Conservation (phyloP, 208 protist genomes). For the Blechomonas ayalai region DNA sequence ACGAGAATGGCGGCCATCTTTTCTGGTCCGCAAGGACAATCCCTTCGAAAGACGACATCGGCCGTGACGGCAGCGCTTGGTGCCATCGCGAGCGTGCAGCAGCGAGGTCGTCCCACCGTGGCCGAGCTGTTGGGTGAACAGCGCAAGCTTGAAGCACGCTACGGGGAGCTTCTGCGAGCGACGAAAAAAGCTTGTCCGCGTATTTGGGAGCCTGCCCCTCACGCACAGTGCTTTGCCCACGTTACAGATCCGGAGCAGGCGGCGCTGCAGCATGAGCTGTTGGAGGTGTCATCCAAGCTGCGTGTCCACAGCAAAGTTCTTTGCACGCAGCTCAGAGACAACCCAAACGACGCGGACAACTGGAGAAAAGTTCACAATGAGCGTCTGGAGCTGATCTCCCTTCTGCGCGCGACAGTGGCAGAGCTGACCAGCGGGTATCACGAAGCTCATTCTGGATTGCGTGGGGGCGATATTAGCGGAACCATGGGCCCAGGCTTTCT, state of each 20-base stretch:
- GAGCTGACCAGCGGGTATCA: conserved; percentile 79
- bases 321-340: conserved; percentile 85
- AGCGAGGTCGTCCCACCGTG: conserved; percentile 61
- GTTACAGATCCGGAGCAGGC: conserved; percentile 24
- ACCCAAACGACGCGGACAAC: conserved; percentile 89
- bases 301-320: conserved; percentile 76
- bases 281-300: conserved; percentile 45
- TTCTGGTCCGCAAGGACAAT: conserved; percentile 1
- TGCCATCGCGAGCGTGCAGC: conserved; percentile 13
- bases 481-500: too few relatives aligned
- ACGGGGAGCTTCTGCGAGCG: conserved; percentile 68
- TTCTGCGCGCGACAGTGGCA: conserved; percentile 46
- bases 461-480: too few relatives aligned
- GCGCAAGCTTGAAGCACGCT: conserved; percentile 62
- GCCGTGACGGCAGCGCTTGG: conserved; percentile 32
- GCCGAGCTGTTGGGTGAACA: conserved; percentile 73
- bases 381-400: conserved; percentile 62
- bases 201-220: conserved; percentile 36
- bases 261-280: conserved; percentile 55
- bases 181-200: conserved; percentile 37
- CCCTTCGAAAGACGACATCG: conserved; percentile 9
- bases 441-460: too few relatives aligned
- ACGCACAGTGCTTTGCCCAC: conserved; percentile 25
- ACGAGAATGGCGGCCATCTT: conserved; percentile 16
- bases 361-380: conserved; percentile 87